Conservation (phyloP, 2,329 filamentous ascomycete species). For the Aspergillus pseudonomiae region DNA sequence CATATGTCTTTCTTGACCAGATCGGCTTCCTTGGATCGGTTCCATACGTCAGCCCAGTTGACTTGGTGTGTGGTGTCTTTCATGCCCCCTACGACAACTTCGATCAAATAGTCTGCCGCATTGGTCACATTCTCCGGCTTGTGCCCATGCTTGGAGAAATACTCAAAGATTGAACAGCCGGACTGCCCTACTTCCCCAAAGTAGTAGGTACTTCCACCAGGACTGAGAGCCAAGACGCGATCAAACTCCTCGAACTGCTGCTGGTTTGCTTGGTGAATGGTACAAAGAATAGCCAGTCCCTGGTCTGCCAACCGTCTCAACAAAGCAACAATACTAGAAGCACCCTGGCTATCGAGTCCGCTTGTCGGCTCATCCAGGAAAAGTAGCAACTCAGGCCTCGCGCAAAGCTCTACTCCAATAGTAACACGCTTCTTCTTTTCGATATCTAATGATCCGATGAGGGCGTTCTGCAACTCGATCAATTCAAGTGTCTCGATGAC, state of each 20-base stretch:
- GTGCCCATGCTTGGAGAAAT: slow-evolving; percentile 64
- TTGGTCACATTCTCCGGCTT: slow-evolving; percentile 63
- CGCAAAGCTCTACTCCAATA: slow-evolving; percentile 70
- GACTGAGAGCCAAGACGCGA: slow-evolving; percentile 68
- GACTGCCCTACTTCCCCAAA: slow-evolving; percentile 68
- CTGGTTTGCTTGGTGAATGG: slow-evolving; percentile 69
- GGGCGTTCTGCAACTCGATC: slow-evolving; percentile 62
- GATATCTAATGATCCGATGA: slow-evolving; percentile 63
- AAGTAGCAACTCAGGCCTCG: slow-evolving; percentile 64
- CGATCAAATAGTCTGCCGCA: slow-evolving; percentile 63
- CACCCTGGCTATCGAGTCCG: slow-evolving; percentile 65
- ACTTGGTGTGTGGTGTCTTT: slow-evolving; percentile 54
- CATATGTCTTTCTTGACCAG: slow-evolving; percentile 64
- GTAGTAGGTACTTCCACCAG: slow-evolving; percentile 67
- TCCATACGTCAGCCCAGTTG: slow-evolving; percentile 73
- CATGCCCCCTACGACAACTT: slow-evolving; percentile 59
- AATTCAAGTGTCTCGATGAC: slow-evolving; percentile 64
- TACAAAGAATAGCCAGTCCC: slow-evolving; percentile 69
- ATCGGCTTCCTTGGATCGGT: slow-evolving; percentile 60
- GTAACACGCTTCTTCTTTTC: slow-evolving; percentile 70
- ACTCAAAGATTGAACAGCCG: slow-evolving; percentile 63
- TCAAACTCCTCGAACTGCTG: slow-evolving; percentile 67
- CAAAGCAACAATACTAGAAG: slow-evolving; percentile 65
- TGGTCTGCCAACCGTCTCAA: slow-evolving; percentile 63
- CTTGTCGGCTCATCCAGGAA: slow-evolving; percentile 71